Conservation (phyloP, 805 yeast genomes). For the Geotrichum ghanense region DNA sequence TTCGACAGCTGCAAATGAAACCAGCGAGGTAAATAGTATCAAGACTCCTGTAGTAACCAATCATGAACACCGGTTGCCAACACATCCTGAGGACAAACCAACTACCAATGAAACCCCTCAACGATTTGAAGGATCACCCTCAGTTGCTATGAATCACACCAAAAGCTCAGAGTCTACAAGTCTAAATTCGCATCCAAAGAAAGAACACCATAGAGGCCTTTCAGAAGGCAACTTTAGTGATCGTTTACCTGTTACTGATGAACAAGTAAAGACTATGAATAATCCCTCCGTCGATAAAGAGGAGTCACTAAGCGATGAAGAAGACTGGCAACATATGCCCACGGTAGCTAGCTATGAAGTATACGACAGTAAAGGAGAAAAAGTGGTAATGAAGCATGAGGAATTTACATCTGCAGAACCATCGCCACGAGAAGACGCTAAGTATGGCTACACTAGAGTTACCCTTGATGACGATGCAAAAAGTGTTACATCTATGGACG, state of each 20-base stretch:
- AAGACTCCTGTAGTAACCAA: too few species aligned
- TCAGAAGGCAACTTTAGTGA: not conserved
- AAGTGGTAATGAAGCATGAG: slow-evolving; percentile 19
- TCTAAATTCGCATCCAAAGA: not conserved
- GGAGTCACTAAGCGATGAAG: slow-evolving; percentile 26
- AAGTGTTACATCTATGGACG: slow-evolving; percentile 41
- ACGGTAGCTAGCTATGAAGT: slow-evolving; percentile 66
- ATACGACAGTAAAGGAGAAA: slow-evolving; percentile 59
- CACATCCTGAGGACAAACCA: too few species aligned
- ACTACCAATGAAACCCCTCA: too few species aligned
- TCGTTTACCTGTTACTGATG: not conserved
- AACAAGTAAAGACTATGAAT: slow-evolving; percentile 3
- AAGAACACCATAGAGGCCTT: not conserved
- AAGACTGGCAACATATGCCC: slow-evolving; percentile 80
- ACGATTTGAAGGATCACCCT: too few species aligned
- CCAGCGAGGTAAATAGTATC: too few species aligned
- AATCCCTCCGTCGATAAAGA: slow-evolving; percentile 4
- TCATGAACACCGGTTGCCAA: too few species aligned
- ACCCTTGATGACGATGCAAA: slow-evolving; percentile 76
- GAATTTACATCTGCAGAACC: slow-evolving; percentile 10
- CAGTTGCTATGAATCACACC: too few species aligned
- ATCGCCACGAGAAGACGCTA: slow-evolving; percentile 24
- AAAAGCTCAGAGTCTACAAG: too few species aligned
- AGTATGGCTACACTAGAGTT: slow-evolving; percentile 77
- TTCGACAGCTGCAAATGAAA: too few species aligned